Evolutionary conservation across 768 basidiomycete species (phyloP), one percentile per base, ranked within the genome.

Genomic region (Lactarius sp.): DNA sequence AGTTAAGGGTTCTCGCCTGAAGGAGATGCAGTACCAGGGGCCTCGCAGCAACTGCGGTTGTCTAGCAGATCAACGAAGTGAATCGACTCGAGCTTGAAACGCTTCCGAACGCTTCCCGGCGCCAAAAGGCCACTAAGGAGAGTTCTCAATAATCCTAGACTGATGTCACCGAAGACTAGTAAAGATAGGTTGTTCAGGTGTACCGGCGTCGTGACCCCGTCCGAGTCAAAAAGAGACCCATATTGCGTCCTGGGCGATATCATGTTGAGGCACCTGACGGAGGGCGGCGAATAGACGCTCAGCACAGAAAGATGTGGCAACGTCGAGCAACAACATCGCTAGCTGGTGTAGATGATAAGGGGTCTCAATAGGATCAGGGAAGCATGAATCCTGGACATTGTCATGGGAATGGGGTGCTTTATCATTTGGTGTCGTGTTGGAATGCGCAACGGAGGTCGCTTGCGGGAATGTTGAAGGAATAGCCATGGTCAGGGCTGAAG

Each of bases 41-140:
- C 8, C 22, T 27, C 0, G 36, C 4, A 8, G 46, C 22, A 20
- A 22, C 34, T 27, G 52, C 77, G 55, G 31, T 41, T 27, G 22
- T 27, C 31, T 34, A 22, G 7, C 18, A 42, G 34, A 61, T 18
- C 44, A 49, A 46, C 4, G 52, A 34, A n/a, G 52, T 22, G 44
- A 61, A 50, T 47, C 34, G 55, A 22, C 27, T 37, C 39, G 53
- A 61, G 46, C 53, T 49, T 54, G 6, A 61, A 7, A 61, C 49
- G 60, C 20, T 10, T 61, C 27, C 60, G 52, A 42, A 41, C 52
- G 36, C 31, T 49, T 14, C 34, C 14, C 7, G 60, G 44, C 4
- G 31, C 8, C 44, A n/a, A 37, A 20, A 61, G 34, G 10, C 53
- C 49, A 10, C 9, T 10, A 8, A 61, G 60, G 46, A 55, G 36